Evolutionary conservation across 225 moss, liverwort and hornwort species (phyloP), one percentile per base, ranked within the genome.

Genomic region (Anthoceros angustus): DNA sequence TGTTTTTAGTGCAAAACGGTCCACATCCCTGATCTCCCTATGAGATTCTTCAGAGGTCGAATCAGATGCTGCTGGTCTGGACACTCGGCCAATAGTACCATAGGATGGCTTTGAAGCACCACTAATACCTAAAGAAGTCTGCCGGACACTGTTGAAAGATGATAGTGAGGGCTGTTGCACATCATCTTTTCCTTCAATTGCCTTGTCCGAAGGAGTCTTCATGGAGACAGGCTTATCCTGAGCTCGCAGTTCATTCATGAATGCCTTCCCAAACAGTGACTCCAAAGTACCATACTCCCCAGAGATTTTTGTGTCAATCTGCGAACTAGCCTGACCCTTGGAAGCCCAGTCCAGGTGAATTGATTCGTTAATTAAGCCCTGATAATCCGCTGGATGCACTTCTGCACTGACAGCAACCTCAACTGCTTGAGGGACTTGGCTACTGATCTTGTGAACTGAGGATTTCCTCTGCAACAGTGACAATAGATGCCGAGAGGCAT

Each of bases 401-500:
- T 8, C 14, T 55, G 6, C n/a, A 7, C 55, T 55, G 14, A 20
- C 7, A 18, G 10, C 55, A 20, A 20, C 23, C 14, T 55, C 55
- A 20, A 15, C 12, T 5, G 23, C 55, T 20, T 15, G 32, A 15
- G 55, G 18, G n/a, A 7, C 23, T 55, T 7, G 7, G 23, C 55
- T 55, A 23, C 8, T 9, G 5, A 18, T 55, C 55, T 55, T 23
- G n/a, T 55, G 10, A 20, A 3, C 4, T 8, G 7, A 55, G n/a
- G 55, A 23, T 55, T 9, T 18, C 14, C 55, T 98, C 24, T 87
- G 92, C 43, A 99, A 73, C 48, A 99, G 87, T 43, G 92, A 82
- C 67, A 99, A 78, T 10, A 99, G 87, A 73, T 92, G 89, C 48
- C 82, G 87, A 64, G 98, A 92, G n/a, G 81, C 81, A 45, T 83